Evolutionary conservation across 139 green algal species (phyloP), one percentile per base, ranked within the genome.

Genomic region (Micractinium sp.): DNA sequence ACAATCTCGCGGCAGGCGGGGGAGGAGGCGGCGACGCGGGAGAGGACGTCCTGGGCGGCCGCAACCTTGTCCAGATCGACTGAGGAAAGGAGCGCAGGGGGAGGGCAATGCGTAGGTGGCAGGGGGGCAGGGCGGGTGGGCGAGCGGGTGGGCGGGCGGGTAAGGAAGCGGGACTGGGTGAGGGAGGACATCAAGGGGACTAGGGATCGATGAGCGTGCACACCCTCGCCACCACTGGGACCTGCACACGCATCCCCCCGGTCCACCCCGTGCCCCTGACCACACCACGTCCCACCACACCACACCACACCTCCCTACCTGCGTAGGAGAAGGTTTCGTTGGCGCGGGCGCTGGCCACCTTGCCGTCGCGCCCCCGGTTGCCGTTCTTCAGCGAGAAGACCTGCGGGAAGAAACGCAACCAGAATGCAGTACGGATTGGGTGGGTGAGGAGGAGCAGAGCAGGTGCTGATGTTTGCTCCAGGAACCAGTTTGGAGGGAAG

Each of bases 351-450:
- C 41, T 80, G 35, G 39, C 29, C 78, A 81, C 53, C 78, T 86
- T 87, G 67, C 87, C 93, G 69, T 90, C 88, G 15, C 38, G 61
- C 35, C 87, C 94, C 4, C 91, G 71, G 80, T 93, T 92, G 73
- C 94, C 95, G 78, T 98, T 96, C 27, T 92, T 92, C 23, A 98
- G 93, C 23, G 95, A 95, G 47, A 96, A 92, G 15, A 92, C 61
- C 82, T 87, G 66, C 61, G 14, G 25, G 14, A 18, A 56, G 0
- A 0, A 38, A 33, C 0, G 77, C 38, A 19, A 20, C n/a, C n/a
- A n/a, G n/a, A n/a, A n/a, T n/a, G n/a, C 36, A 31, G 35, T 5
- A 56, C 5, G 71, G 25, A 31, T 35, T 38, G 71, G 25, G 25
- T 78, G 14, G 47, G 41, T 35, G 15, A 36, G 2, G 20, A 7